Evolutionary conservation across 23 red algal species (phyloP), one percentile per base, ranked within the genome.

Genomic region (Rhodosorus marinus): DNA sequence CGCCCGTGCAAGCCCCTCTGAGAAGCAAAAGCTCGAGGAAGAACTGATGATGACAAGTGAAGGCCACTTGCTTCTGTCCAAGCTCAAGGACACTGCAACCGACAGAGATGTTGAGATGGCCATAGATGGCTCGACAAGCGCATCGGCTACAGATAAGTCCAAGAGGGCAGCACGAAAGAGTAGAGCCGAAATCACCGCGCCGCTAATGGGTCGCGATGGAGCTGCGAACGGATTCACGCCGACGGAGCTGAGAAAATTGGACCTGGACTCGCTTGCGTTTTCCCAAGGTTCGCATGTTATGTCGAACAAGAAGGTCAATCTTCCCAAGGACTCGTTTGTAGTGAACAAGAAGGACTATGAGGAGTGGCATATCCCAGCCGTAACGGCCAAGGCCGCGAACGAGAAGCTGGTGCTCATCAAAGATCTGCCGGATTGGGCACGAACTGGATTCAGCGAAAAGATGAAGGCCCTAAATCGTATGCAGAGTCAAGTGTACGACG

Each of bases 401-500:
- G 4, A 33, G 28, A 24, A 28, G 11, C 67, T 60, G 6, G 57
- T 84, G 21, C 17, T 52, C 6, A 57, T 84, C 40, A 27, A 42
- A 11, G 50, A 43, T 43, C 11, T 43, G 38, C 17, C 38, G 11
- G 66, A 68, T 20, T 48, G 74, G 20, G 32, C 48, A 2, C 30
- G 57, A 11, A 23, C 40, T 2, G 68, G 58, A n/a, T 74, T 84
- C 57, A 62, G 57, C 33, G 79, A 69, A 21, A 65, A 69, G 11
- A 55, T 24, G n/a, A n/a, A n/a, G 2, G 62, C 52, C 21, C 54
- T 98, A 45, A 98, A 98, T 47, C 29, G 68, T 2, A 29, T 98
- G 33, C 90, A 98, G 73, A 75, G 55, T 20, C 29, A 55, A 7
- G 90, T 98, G 15, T 98, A 62, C 51, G 66, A 68, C 6, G 47